Evolutionary conservation across 805 yeast species (phyloP), one percentile per base, ranked within the genome.

Genomic region (Osmozyma mogii): DNA sequence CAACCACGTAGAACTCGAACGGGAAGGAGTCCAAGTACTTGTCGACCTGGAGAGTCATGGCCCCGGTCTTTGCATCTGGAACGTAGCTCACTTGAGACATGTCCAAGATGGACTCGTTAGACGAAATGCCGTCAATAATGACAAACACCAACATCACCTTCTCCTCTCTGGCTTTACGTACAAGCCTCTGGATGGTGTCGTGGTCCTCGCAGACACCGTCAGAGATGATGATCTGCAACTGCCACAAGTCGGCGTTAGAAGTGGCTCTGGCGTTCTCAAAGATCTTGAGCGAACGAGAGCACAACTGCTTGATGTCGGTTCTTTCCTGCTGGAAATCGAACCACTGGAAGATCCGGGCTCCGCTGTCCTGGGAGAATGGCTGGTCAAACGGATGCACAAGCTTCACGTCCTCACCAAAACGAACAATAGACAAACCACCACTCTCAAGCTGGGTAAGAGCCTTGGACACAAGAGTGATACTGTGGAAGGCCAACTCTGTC

Each of bases 121-220:
- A 74, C 36, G 75, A 75, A 39, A 89, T 76, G 12, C 96, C 95
- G 55, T 92, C 97, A 29, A 94, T 78, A 18, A 92, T 73, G 15
- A 92, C 95, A 61, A 92, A 92, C 22, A 92, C 97, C 36, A 92
- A 65, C 96, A 94, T 87, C 37, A 92, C 80, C 47, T 78, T 80
- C 43, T 84, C 84, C 45, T 92, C 97, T 44, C 95, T 70, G 2
- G 97, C 97, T 41, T 74, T 74, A 45, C 98, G 78, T 4, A 89
- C 96, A 43, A 92, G 67, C 40, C 89, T 68, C 41, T 82, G 77
- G 28, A 92, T 65, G 0, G 81, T 75, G 17, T 70, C 87, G 53
- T 92, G 98, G 53, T 88, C 94, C 55, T 92, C 99, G 51, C 96
- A 87, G 27, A 92, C 84, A 58, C 99, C 99, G 61, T 92, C 99